A percentile compares a stretch with the other conserved stretches of the same genome.
These are phyloP conservation scores for Eimeria zaria DNA, from an alignment of 169 alveolate genomes.

Conservation along the genomic window DNA sequence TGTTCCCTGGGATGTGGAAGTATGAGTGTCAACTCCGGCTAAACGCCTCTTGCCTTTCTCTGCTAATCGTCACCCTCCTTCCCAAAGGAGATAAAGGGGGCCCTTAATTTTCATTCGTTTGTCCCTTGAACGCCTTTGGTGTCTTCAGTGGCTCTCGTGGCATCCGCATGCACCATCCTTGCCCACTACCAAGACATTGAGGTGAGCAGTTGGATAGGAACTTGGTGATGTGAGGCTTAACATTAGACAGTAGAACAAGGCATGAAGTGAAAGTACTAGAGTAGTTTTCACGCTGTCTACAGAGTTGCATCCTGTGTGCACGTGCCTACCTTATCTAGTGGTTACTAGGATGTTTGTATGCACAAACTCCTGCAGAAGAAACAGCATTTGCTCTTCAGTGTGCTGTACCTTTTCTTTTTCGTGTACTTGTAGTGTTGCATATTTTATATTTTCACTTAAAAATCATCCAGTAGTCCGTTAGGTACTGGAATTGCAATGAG, in stretches of 20 bases:
- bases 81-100: neutral
- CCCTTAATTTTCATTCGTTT: neutral
- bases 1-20: no score
- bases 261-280: neutral
- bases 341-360: neutral
- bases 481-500: no score
- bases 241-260: neutral
- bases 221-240: neutral
- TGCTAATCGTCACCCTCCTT: neutral
- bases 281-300: neutral
- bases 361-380: neutral
- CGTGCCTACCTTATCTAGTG: neutral
- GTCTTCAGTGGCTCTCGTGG: constrained; percentile 49
- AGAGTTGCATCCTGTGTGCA: neutral
- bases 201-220: neutral
- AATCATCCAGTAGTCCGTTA: no score
- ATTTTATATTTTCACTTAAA: no score
- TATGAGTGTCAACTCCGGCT: neutral
- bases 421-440: no score
- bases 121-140: neutral
- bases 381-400: no score
- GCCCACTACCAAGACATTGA: constrained; percentile 41
- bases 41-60: neutral
- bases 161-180: constrained; percentile 53
- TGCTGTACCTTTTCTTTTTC: no score